Conservation (phyloP, 345 rosid species). For the Camelina neglecta region DNA sequence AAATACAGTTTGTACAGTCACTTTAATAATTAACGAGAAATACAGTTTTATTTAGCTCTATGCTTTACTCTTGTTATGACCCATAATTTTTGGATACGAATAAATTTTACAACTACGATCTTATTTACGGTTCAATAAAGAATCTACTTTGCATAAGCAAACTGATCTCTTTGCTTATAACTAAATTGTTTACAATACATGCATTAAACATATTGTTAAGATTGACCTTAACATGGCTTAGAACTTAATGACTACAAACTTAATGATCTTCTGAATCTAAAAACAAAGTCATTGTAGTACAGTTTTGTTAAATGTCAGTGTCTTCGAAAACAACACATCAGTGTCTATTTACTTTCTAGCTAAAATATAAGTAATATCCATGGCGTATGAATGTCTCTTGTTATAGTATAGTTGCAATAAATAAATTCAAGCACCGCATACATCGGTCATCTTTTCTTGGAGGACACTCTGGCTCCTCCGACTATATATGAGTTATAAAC, state of each 20-base stretch:
- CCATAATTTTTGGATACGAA: background rate
- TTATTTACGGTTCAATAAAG: too few relatives aligned
- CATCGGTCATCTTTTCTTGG: background rate
- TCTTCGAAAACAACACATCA: background rate
- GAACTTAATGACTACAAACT: background rate
- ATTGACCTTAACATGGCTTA: background rate
- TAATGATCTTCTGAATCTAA: background rate
- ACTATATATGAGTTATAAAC: background rate
- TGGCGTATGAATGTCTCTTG: background rate
- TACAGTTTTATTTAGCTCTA: too few relatives aligned
- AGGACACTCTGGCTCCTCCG: too few relatives aligned
- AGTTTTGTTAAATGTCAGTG: background rate
- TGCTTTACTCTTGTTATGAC: background rate
- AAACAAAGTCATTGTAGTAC: too few relatives aligned
- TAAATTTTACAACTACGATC: too few relatives aligned
- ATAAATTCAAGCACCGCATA: background rate
- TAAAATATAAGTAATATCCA: background rate
- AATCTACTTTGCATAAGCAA: background rate
- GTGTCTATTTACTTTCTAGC: background rate
- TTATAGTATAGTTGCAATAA: background rate
- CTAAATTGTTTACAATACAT: background rate
- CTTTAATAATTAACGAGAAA: too few relatives aligned
- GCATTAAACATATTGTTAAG: background rate
- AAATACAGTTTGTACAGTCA: too few relatives aligned
- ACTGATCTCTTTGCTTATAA: background rate